Evolutionary conservation across 495 filamentous ascomycete genomes (phyloP), one percentile per base, ranked within the genome.

Genomic region (Penicillium simplicissimum): DNA sequence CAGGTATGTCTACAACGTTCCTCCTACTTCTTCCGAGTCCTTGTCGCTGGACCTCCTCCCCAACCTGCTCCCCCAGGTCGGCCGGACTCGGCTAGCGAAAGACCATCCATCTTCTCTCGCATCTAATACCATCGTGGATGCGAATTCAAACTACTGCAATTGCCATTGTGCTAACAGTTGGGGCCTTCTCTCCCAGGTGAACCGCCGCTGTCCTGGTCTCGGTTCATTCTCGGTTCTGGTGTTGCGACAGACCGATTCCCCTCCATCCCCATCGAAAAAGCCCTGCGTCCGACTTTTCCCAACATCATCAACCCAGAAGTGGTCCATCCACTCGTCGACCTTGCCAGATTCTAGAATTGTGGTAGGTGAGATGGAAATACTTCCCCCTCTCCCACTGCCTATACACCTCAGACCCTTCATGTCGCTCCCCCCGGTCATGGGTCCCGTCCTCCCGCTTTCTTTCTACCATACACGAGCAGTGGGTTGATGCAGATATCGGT

Each of bases 341-440:
- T 57, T 53, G 53, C 70, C 62, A 67, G 64, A 58, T 61, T 61
- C 66, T 60, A 68, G 68, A 69, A 66, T 70, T 72, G 72, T 76
- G 76, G 75, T 78, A 78, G 74, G 76, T 78, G 73, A 45, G 75
- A 78, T 74, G 74, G 74, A 74, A 66, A 38, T 28, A 28, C 37
- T 59, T 53, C 21, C 62, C 60, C 59, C 60, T 69, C 61, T 67
- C 62, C 66, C 67, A 38, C 21, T 51, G 47, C 67, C 65, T 65
- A 59, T 69, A 62, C 65, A 58, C 66, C 34, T 33, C 53, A 36
- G 63, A 61, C 59, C 65, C 63, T 63, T 58, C 65, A 66, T 61
- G 58, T 68, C 48, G 47, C 48, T 52, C 31, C 48, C 51, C 57
- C 65, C 64, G 57, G 65, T 54, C 62, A 69, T 71, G 64, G 62